phyloP scores from a whole-genome alignment of 768 basidiomycete genomes.

The Psilocybe tampanensis region DNA sequence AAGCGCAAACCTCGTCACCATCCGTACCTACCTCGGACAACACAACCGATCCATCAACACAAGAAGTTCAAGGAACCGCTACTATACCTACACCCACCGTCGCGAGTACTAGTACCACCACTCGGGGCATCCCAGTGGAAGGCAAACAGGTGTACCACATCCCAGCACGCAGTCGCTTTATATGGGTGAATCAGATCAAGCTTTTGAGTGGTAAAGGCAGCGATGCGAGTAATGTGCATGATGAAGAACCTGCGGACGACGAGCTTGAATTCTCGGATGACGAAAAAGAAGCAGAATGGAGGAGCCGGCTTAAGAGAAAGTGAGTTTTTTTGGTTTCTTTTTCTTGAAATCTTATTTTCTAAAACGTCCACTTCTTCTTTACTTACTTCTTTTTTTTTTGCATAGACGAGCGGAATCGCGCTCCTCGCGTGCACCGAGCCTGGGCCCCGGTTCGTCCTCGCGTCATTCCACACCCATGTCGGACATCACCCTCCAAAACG shows the following conservation, averaged over 20 bases:
- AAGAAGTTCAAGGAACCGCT: no score
- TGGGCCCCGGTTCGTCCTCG: constrained; percentile 49
- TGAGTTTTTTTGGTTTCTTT: constrained; percentile 30
- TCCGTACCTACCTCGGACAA: no score
- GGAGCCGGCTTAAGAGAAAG: constrained; percentile 62
- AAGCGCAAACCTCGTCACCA: neutral
- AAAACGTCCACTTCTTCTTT: no score
- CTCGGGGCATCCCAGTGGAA: neutral
- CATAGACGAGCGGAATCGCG: constrained; percentile 57
- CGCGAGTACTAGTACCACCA: neutral
- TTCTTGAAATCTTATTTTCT: neutral
- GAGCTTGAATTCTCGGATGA: constrained; percentile 97
- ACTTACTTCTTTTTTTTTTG: constrained; percentile 3
- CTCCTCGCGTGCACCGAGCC: constrained; percentile 46
- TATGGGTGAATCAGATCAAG: constrained; percentile 75
- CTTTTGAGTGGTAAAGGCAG: constrained; percentile 67
- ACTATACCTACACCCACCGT: no score
- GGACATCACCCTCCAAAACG: constrained; percentile 56
- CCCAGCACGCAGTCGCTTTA: constrained; percentile 77
- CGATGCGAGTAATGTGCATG: constrained; percentile 92
- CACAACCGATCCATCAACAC: no score
- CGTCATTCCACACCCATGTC: constrained; percentile 56
- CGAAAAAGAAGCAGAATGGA: constrained; percentile 82
- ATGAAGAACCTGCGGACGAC: constrained; percentile 90
- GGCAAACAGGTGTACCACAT: constrained; percentile 81